Evolutionary conservation across 2,329 filamentous ascomycete genomes (phyloP).

Genomic region (Mariannaea elegans): DNA sequence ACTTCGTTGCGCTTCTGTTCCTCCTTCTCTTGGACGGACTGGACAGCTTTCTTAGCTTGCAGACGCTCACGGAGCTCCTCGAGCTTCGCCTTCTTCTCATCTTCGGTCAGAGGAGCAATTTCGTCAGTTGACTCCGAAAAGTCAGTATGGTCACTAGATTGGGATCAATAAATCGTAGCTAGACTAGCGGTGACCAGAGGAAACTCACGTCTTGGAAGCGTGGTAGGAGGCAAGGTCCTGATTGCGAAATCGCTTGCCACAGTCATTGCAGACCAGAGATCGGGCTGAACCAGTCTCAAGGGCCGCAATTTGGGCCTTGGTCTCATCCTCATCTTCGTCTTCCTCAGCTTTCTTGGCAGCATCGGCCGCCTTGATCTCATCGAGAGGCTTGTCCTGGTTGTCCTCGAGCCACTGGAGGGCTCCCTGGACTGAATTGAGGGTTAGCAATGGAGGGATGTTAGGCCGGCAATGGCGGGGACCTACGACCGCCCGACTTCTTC

Average conservation of each 20-base stretch:
- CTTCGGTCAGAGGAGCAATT: constrained; percentile 87
- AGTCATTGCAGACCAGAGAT: constrained; percentile 93
- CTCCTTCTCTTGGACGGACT: constrained; percentile 78
- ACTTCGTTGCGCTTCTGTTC: constrained; percentile 89
- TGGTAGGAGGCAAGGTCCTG: constrained; percentile 88
- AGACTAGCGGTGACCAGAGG: too few relatives aligned
- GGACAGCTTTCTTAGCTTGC: constrained; percentile 74
- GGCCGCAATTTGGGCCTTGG: constrained; percentile 67
- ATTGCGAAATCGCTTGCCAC: constrained; percentile 88
- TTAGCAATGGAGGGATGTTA: constrained; percentile 12
- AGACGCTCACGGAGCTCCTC: constrained; percentile 77
- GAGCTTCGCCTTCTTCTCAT: constrained; percentile 86
- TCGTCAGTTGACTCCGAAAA: constrained; percentile 95
- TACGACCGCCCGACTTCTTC: constrained; percentile 82
- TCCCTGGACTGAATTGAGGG: constrained; percentile 72
- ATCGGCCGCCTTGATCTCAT: constrained; percentile 73
- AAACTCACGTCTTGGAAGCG: constrained; percentile 79
- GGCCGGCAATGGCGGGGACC: constrained; percentile 45
- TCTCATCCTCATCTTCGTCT: constrained; percentile 57
- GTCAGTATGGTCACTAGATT: constrained; percentile 77
- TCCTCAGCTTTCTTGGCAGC: constrained; percentile 54
- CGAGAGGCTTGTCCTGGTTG: constrained; percentile 86
- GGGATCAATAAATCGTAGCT: not conserved
- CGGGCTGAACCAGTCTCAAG: constrained; percentile 77
- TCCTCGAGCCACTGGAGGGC: constrained; percentile 95